phyloP scores from a whole-genome alignment of 441 rosid species.

The Erysimum pusillum region DNA sequence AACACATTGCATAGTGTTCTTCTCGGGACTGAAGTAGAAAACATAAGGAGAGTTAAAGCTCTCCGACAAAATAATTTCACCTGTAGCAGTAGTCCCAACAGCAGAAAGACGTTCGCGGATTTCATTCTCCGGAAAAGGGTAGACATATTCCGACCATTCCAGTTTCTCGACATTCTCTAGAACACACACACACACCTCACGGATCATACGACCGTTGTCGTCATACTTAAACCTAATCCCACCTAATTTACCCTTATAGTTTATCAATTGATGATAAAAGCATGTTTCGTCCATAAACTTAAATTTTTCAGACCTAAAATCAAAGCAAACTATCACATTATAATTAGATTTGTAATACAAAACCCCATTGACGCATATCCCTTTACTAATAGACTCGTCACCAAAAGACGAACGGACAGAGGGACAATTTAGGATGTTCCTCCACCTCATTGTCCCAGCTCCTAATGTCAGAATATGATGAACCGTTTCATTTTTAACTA shows the following conservation, averaged over 20 bases:
- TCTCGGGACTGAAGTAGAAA: not conserved
- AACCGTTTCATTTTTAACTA: not conserved
- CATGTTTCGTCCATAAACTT: not conserved
- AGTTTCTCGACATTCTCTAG: not conserved
- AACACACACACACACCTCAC: not conserved
- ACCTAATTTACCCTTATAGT: slow-evolving; percentile 14
- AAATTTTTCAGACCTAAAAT: slow-evolving; percentile 17
- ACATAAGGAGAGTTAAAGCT: not conserved
- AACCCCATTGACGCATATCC: slow-evolving; percentile 1
- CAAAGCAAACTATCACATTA: slow-evolving; percentile 4
- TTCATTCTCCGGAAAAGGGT: not conserved
- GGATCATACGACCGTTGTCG: too few species aligned
- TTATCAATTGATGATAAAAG: not conserved
- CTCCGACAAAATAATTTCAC: not conserved
- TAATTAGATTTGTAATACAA: not conserved
- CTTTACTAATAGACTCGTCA: not conserved
- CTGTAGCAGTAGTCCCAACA: not conserved
- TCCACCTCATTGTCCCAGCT: not conserved
- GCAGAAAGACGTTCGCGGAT: too few species aligned
- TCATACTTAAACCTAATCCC: not conserved
- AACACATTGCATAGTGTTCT: not conserved
- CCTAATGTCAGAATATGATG: not conserved
- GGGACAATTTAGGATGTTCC: too few species aligned
- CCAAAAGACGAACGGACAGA: not conserved
- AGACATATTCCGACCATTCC: not conserved